Evolutionary conservation across 202 grass and related monocot genomes (phyloP).

Genomic region (Saccharum hybrid): DNA sequence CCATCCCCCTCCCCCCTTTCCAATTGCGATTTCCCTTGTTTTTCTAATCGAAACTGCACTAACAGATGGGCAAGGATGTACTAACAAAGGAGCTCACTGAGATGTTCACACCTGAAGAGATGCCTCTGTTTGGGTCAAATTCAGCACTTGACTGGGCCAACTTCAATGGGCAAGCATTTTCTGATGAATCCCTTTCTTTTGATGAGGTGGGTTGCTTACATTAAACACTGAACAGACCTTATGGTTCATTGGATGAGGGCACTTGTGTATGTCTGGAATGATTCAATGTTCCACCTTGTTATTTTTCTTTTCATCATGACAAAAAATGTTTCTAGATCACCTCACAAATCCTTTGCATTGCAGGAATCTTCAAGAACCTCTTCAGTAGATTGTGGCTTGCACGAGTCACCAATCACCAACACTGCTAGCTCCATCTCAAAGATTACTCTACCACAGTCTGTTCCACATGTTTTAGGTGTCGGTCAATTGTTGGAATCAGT

Average conservation of each 20-base stretch:
- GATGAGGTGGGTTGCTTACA: constrained; percentile 68
- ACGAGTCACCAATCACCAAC: constrained; percentile 73
- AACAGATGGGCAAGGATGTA: constrained; percentile 68
- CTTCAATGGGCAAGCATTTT: constrained; percentile 59
- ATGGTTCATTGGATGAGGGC: constrained; percentile 18
- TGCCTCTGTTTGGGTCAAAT: constrained; percentile 81
- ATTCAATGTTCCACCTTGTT: constrained; percentile 29
- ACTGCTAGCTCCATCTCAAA: constrained; percentile 70
- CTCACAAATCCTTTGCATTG: constrained; percentile 39
- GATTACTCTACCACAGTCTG: constrained; percentile 56
- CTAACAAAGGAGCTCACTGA: constrained; percentile 63
- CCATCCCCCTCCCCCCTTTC: too few relatives aligned
- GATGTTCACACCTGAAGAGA: constrained; percentile 83
- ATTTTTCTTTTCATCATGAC: constrained; percentile 14
- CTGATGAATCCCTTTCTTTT: constrained; percentile 95
- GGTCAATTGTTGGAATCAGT: constrained; percentile 92
- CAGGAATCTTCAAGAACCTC: constrained; percentile 95
- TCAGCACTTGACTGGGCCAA: constrained; percentile 79
- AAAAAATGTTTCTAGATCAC: constrained; percentile 5
- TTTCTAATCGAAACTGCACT: constrained; percentile 35
- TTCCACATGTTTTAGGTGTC: constrained; percentile 81
- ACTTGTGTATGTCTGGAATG: constrained; percentile 7
- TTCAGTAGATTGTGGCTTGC: constrained; percentile 78
- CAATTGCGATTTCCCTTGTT: not conserved
- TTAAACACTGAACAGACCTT: not conserved